Base-by-base conservation (phyloP, 2,329 filamentous ascomycete species). In the Fusarium dimerum region DNA sequence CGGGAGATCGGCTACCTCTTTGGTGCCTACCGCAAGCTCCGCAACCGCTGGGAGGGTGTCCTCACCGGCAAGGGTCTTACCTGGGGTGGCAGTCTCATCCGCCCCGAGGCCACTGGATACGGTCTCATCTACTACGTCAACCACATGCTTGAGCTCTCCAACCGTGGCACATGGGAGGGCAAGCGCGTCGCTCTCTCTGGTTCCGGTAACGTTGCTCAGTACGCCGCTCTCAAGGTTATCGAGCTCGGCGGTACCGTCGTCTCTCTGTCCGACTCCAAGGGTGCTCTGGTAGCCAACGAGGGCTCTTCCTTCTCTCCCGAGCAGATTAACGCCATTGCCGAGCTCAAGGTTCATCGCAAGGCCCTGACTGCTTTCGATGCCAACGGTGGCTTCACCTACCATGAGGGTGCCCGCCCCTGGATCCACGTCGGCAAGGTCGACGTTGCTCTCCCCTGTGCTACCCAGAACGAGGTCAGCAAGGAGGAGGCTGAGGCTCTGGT, bases 201-300 rank as follows among this genome's bases (percentile, higher is more conserved):
- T 59, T 97, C 93, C 54, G 94, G 94, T 63, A 99, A 99, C 79
- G 94, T 97, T 50, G 94, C 94, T 32, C 94, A 97, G 80, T 97
- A 94, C 78, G 93, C 93, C 32, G 94, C 93, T 1, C 88, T 97
- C 65, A 97, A 97, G 80, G 86, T 87, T 71, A 94, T 97, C 67
- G 92, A 97, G 82, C 90, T 97, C 65, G 94, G 94, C 67, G 94
- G 88, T 59, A 93, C 84, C 52, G 90, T 99, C 65, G 81, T 97
- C 69, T 97, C 93, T 40, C 86, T 99, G 51, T 96, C 92, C 66
- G 94, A 97, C 83, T 92, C 88, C 74, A 88, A 90, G 79, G 94
- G 94, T 63, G 76, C 88, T 55, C 81, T 97, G 59, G 80, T 97
- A 70, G 87, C 90, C 67, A 83, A 82, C 59, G 83, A 82, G 57